These are phyloP conservation scores for Fomitopsis palustris DNA, from an alignment of 1,284 basidiomycete genomes.

Conservation along the genomic window DNA sequence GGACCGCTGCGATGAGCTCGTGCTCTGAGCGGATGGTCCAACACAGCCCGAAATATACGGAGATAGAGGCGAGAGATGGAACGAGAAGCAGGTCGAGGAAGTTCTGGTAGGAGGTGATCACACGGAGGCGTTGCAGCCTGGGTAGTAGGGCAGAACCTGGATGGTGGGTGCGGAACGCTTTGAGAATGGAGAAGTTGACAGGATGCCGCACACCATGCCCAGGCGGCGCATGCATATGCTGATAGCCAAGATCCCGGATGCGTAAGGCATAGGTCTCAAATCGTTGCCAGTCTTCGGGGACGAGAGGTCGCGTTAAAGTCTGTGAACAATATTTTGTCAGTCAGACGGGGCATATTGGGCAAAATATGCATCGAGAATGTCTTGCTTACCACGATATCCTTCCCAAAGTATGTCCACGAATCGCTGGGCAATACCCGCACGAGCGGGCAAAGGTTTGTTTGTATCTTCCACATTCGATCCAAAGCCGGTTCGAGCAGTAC, in stretches of 20 bases:
- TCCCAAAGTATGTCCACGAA: background rate
- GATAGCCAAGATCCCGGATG: background rate
- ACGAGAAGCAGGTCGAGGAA: background rate
- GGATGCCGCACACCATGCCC: background rate
- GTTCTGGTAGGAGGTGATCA: background rate
- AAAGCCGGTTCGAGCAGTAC: background rate
- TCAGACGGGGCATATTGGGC: background rate
- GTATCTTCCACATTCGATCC: constrained; percentile 1
- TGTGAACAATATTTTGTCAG: background rate
- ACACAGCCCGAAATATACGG: background rate
- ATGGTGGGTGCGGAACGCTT: background rate
- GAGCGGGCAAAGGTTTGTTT: background rate
- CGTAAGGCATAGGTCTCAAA: constrained; percentile 1
- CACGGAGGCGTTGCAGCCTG: background rate
- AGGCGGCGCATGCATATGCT: background rate
- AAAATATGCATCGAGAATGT: background rate
- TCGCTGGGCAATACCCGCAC: background rate
- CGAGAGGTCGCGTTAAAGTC: constrained; percentile 1
- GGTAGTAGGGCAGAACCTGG: background rate
- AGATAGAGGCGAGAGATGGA: background rate
- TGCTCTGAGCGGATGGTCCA: background rate
- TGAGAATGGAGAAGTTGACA: background rate
- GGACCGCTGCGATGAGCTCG: background rate
- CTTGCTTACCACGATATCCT: background rate
- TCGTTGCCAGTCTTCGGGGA: background rate